Evolutionary conservation across 495 filamentous ascomycete species (phyloP).

Genomic region (Penicillium odoratum): DNA sequence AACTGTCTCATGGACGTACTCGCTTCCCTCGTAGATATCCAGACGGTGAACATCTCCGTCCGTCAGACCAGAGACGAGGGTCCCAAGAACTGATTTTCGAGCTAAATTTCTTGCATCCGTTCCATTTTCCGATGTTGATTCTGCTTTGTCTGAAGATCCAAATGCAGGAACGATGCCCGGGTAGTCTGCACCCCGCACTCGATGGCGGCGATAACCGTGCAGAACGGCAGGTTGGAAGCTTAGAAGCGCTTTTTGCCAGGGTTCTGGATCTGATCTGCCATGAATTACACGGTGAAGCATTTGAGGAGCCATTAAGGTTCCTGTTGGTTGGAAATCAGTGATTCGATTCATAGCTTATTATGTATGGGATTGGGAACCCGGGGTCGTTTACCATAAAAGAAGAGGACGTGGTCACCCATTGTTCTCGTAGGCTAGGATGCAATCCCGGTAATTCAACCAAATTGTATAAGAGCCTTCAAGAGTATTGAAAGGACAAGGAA

Average conservation of each 20-base stretch:
- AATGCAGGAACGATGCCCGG: slow-evolving; percentile 68
- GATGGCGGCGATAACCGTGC: slow-evolving; percentile 67
- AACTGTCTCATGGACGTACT: slow-evolving; percentile 68
- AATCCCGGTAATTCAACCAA: background rate
- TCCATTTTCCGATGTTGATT: background rate
- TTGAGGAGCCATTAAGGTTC: slow-evolving; percentile 71
- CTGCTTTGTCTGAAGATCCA: background rate
- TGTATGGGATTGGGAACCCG: background rate
- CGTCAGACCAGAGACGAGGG: slow-evolving; percentile 75
- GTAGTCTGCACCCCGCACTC: slow-evolving; percentile 70
- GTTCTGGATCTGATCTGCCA: slow-evolving; percentile 50
- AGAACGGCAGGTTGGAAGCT: slow-evolving; percentile 74
- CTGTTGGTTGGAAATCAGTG: slow-evolving; percentile 18
- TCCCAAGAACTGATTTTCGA: slow-evolving; percentile 67
- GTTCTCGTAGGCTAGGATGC: background rate
- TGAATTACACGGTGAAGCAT: slow-evolving; percentile 84
- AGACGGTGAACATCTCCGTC: slow-evolving; percentile 72
- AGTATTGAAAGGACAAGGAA: background rate
- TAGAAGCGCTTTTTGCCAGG: slow-evolving; percentile 55
- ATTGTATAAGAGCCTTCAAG: background rate
- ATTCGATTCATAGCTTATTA: background rate
- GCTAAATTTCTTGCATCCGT: background rate
- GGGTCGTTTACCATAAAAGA: slow-evolving; percentile 56
- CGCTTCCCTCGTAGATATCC: slow-evolving; percentile 77
- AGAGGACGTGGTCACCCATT: slow-evolving; percentile 51